Evolutionary conservation across 257 asterid species (phyloP).

Genomic region (Asclepias syriaca): DNA sequence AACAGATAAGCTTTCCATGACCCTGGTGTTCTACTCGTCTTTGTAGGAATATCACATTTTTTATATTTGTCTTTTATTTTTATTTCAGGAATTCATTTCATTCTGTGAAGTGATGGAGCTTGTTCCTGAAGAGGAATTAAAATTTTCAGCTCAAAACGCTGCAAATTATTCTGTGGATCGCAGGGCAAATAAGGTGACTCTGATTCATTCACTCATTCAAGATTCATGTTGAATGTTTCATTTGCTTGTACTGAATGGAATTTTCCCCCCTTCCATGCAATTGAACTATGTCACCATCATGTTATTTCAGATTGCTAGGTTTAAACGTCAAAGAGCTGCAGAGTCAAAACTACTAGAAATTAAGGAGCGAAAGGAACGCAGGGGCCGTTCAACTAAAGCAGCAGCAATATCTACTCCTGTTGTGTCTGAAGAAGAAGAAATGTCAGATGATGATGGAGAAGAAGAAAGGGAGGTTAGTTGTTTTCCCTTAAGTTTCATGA

Average conservation of each 20-base stretch:
- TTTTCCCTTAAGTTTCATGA: neutral
- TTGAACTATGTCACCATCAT: constrained; percentile 13
- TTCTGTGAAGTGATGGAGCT: constrained; percentile 94
- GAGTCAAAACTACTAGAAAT: constrained; percentile 78
- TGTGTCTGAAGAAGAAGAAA: constrained; percentile 68
- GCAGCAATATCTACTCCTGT: constrained; percentile 80
- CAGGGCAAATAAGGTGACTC: constrained; percentile 76
- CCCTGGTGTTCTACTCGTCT: neutral
- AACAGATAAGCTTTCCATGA: constrained; percentile 1
- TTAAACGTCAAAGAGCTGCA: constrained; percentile 82
- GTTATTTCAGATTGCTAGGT: constrained; percentile 65
- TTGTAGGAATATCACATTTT: neutral
- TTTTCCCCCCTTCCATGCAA: neutral
- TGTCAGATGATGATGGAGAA: constrained; percentile 88
- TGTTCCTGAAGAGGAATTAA: constrained; percentile 77
- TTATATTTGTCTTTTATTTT: neutral
- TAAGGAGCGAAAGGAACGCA: constrained; percentile 85
- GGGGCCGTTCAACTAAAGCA: constrained; percentile 95
- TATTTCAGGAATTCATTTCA: constrained; percentile 65
- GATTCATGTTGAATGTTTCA: neutral
- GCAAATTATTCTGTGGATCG: constrained; percentile 47
- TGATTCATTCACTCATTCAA: neutral
- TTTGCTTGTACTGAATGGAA: neutral
- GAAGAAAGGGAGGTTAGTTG: constrained; percentile 91
- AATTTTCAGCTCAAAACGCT: constrained; percentile 36